Conservation (phyloP, 2,329 filamentous ascomycete species). For the Zarea fungicola region DNA sequence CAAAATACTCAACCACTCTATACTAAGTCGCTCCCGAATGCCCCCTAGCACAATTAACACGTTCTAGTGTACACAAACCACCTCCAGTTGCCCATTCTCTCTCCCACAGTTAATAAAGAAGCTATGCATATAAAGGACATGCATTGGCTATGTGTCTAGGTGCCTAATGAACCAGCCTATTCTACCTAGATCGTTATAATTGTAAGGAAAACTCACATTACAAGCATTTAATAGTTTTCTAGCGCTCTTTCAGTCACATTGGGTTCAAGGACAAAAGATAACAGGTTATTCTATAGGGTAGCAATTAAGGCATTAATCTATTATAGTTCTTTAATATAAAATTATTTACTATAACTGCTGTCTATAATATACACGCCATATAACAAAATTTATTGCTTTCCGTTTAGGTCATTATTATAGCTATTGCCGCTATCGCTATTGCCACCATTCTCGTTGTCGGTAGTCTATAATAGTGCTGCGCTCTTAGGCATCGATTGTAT, state of each 20-base stretch:
- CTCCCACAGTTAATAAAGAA: neutral
- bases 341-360: neutral
- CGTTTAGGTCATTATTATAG: neutral
- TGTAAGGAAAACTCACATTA: neutral
- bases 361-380: neutral
- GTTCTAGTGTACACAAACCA: too few species aligned
- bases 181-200: neutral
- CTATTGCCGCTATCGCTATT: neutral
- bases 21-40: too few species aligned
- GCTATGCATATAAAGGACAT: neutral
- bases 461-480: neutral
- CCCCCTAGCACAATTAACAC: too few species aligned
- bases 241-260: neutral
- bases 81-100: neutral
- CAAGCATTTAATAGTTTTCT: neutral
- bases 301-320: neutral
- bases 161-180: neutral
- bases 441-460: neutral
- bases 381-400: neutral
- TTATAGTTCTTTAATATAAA: neutral
- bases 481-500: neutral
- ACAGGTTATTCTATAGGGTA: neutral
- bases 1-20: too few species aligned
- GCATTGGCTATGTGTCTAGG: neutral
- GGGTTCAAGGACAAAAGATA: neutral